Evolutionary conservation across 2,329 filamentous ascomycete genomes (phyloP), one percentile per base, ranked within the genome.

Genomic region (Diaporthe sp.): DNA sequence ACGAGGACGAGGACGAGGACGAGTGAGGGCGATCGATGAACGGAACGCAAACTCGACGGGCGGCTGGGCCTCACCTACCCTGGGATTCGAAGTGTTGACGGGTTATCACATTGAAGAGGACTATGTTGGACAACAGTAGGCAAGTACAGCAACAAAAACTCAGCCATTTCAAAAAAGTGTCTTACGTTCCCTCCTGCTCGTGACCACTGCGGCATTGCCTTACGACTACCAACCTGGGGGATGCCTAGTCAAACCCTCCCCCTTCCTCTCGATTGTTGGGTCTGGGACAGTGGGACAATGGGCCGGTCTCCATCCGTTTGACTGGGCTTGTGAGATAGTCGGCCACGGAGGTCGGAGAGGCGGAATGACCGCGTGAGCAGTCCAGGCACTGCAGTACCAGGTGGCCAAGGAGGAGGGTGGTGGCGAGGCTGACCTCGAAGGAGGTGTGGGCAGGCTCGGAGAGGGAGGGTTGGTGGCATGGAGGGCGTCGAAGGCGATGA

Each of bases 1-100:
- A 97, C 60, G 95, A 96, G 31, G 94, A 94, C 15, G 93, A 94
- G 34, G 92, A 93, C 49, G 90, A 92, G 25, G 86, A 87, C 25
- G 81, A 82, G 60, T 79, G 83, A 76, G 31, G 22, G 47, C 28
- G 63, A 71, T 42, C 37, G 34, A 70, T 13, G 8, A 53, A 53
- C 49, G 49, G 49, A 37, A 75, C 31, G 39, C 55, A 71, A 28
- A 57, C 28, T 37, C 42, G 39, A 42, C 49, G 37, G 31, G 74
- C 47, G 42, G 51, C 22, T 22, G 34, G 28, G 39, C 31, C 12
- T 65, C 73, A 65, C 51, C 57, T 67, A 57, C 70, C n/a, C 53
- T 39, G 20, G 71, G 25, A 39, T 20, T 34, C n/a, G 37, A 49
- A 68, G 7, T n/a, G 31, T 55, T 37, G 60, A 68, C 12, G 28